Evolutionary conservation across 2,329 filamentous ascomycete species (phyloP), one percentile per base, ranked within the genome.

Genomic region (Scedosporium boydii): DNA sequence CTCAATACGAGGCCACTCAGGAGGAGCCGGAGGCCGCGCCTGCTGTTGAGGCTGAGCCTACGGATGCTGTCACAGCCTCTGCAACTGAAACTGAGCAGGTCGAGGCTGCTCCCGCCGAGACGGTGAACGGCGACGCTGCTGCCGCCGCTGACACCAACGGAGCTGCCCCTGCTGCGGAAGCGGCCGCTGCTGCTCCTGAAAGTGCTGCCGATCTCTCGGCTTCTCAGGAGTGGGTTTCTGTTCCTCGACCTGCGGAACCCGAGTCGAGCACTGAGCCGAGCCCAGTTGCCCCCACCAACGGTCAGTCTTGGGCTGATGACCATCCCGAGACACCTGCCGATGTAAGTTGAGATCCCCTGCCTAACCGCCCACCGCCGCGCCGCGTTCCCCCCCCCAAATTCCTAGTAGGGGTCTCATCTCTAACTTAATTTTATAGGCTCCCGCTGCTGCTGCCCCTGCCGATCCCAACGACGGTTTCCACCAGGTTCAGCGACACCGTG

Each of bases 301-400:
- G 80, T 34, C 86, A 88, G 70, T 91, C 87, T 69, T 96, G 90
- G 90, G 90, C 90, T 27, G 91, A 96, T 69, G 90, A 95, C 64
- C 84, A 89, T 68, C 84, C 88, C 18, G 84, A 86, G 64, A 74
- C 72, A 62, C 73, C 73, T 44, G 67, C 73, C 34, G 76, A 79
- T 70, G 79, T 82, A 71, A 67, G 77, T 70, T 26, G 27, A 48
- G 53, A 38, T 41, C 6, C 27, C 26, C 46, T 27, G 18, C n/a
- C 14, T 18, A 16, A 7, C 26, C 2, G 7, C 29, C 29, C 29
- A 34, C 29, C 29, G 7, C 29, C 6, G 6, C 7, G 29, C 34
- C 34, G 10, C 6, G 34, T 38, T 10, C 12, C 10, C 34, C 34
- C 34, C 12, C 10, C 34, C 34, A 6, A 38, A 38, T 14, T 38